Conservation (phyloP, 2,329 filamentous ascomycete species). For the Coleophoma crateriformis region DNA sequence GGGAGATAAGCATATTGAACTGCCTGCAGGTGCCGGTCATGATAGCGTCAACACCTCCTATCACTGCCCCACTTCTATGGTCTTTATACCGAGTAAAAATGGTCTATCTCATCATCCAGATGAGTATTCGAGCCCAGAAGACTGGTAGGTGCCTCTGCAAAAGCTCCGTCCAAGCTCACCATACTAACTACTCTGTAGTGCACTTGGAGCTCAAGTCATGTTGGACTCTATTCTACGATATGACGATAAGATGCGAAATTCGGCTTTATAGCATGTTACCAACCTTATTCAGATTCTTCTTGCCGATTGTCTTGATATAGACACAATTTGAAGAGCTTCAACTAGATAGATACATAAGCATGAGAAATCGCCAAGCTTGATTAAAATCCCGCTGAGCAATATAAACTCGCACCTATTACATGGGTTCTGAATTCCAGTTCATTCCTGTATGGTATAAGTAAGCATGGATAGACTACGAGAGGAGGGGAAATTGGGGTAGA, state of each 20-base stretch:
- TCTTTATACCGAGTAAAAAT: background rate
- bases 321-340: too few species aligned
- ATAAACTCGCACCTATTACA: too few species aligned
- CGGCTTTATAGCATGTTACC: too few species aligned
- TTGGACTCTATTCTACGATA: background rate
- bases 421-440: too few species aligned
- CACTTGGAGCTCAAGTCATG: background rate
- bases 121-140: background rate
- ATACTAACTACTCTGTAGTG: background rate
- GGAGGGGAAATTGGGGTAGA: too few species aligned
- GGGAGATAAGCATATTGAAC: background rate
- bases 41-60: background rate
- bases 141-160: background rate
- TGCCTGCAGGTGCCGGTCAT: background rate
- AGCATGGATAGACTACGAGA: too few species aligned
- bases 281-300: too few species aligned
- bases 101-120: background rate
- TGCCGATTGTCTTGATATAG: too few species aligned
- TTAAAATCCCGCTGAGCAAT: too few species aligned
- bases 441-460: too few species aligned
- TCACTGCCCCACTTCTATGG: background rate
- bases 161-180: background rate
- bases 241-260: background rate
- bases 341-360: too few species aligned
- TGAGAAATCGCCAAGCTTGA: too few species aligned